Conservation (phyloP, 1,139 yeast species). For the Lodderomyces theae region DNA sequence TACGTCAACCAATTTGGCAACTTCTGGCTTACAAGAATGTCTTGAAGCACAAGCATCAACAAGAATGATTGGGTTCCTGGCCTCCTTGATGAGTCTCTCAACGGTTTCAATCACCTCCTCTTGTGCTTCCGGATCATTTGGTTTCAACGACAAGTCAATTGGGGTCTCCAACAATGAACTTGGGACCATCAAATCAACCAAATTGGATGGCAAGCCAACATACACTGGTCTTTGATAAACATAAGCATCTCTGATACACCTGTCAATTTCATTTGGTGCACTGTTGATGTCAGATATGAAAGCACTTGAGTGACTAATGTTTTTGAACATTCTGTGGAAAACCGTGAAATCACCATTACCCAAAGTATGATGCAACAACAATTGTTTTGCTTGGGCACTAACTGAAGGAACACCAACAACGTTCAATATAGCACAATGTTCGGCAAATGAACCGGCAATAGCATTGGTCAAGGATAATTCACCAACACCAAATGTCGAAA, state of each 20-base stretch:
- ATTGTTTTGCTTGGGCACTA: slow-evolving; percentile 62
- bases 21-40: slow-evolving; percentile 66
- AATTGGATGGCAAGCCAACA: slow-evolving; percentile 37
- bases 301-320: slow-evolving; percentile 33
- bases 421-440: slow-evolving; percentile 41
- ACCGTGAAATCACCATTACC: slow-evolving; percentile 86
- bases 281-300: slow-evolving; percentile 25
- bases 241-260: slow-evolving; percentile 36
- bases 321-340: slow-evolving; percentile 60
- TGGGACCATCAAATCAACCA: slow-evolving; percentile 37
- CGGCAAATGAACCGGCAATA: slow-evolving; percentile 43
- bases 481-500: slow-evolving; percentile 71
- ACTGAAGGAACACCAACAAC: slow-evolving; percentile 48
- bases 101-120: slow-evolving; percentile 52
- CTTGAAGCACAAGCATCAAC: slow-evolving; percentile 89
- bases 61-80: slow-evolving; percentile 69
- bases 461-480: slow-evolving; percentile 45
- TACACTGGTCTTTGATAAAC: slow-evolving; percentile 39
- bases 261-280: slow-evolving; percentile 35
- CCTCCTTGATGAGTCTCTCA: slow-evolving; percentile 48
- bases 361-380: slow-evolving; percentile 58
- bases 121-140: slow-evolving; percentile 31
- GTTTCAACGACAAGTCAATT: slow-evolving; percentile 26
- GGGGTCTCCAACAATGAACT: slow-evolving; percentile 28
- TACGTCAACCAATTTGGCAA: slow-evolving; percentile 41